phyloP scores from a whole-genome alignment of 2,329 filamentous ascomycete genomes.

The Penicillium occitanis region DNA sequence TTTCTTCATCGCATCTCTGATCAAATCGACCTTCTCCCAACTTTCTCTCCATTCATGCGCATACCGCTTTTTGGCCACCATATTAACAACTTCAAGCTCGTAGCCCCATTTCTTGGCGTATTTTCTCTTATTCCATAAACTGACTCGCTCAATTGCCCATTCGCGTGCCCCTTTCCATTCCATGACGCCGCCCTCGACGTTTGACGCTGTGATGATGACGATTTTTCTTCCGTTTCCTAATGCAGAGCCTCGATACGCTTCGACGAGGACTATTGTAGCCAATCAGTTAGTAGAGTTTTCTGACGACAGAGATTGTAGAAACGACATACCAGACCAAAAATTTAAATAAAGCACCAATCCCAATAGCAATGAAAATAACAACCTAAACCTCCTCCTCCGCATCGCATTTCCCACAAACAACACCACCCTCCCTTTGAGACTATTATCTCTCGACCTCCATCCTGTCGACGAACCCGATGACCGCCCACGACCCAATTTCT shows the following conservation, averaged over 20 bases:
- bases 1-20: slow-evolving; percentile 84
- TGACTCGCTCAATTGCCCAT: slow-evolving; percentile 97
- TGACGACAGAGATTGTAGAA: too few relatives aligned
- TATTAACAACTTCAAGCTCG: slow-evolving; percentile 92
- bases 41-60: slow-evolving; percentile 98
- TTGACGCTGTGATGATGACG: slow-evolving; percentile 90
- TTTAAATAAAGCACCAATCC: slow-evolving; percentile 65
- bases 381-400: slow-evolving; percentile 64
- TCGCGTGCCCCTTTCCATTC: slow-evolving; percentile 97
- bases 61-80: slow-evolving; percentile 98
- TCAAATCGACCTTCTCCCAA: slow-evolving; percentile 97
- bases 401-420: slow-evolving; percentile 52
- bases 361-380: slow-evolving; percentile 60
- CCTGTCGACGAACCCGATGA: background rate
- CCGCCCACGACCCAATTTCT: slow-evolving; percentile 66
- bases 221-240: slow-evolving; percentile 86
- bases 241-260: slow-evolving; percentile 67
- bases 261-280: slow-evolving; percentile 52
- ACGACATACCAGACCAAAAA: slow-evolving; percentile 69
- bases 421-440: slow-evolving; percentile 33
- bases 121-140: slow-evolving; percentile 88
- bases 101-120: slow-evolving; percentile 90
- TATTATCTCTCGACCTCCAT: slow-evolving; percentile 48
- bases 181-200: slow-evolving; percentile 95
- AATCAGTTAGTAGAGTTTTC: background rate